Conservation (phyloP, 2,329 filamentous ascomycete species). For the Lecanicillium sp. region DNA sequence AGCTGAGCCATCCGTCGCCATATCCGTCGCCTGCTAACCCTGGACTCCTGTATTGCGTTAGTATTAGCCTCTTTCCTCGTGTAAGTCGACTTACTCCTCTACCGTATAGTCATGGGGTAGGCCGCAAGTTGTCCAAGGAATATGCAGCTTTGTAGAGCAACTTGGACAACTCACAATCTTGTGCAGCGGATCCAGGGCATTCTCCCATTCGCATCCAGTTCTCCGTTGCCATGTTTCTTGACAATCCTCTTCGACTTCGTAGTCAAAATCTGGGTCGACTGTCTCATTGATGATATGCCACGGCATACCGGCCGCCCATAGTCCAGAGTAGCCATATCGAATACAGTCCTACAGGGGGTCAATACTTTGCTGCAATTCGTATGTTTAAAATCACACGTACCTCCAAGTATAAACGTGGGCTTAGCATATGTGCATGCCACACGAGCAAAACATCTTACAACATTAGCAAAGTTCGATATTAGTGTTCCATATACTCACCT, state of each 20-base stretch:
- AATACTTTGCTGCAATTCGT: too few species aligned
- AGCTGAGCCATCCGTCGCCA: slow-evolving; percentile 47
- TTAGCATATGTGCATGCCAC: slow-evolving; percentile 72
- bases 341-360: too few species aligned
- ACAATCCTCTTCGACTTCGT: slow-evolving; percentile 35
- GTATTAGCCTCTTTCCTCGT: slow-evolving; percentile 10
- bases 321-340: slow-evolving; percentile 40
- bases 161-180: slow-evolving; percentile 47
- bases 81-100: slow-evolving; percentile 33
- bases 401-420: slow-evolving; percentile 65
- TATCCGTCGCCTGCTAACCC: slow-evolving; percentile 46
- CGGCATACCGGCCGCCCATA: slow-evolving; percentile 58
- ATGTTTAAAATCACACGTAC: too few species aligned
- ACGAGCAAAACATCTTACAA: slow-evolving; percentile 64
- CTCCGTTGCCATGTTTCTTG: slow-evolving; percentile 35
- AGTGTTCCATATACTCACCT: slow-evolving; percentile 31
- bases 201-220: slow-evolving; percentile 52
- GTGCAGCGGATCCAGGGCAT: slow-evolving; percentile 37
- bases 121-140: slow-evolving; percentile 54
- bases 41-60: too few species aligned
- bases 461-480: neutral
- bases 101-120: slow-evolving; percentile 33
- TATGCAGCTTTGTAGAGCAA: slow-evolving; percentile 33
- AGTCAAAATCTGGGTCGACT: slow-evolving; percentile 53
- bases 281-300: slow-evolving; percentile 51